Evolutionary conservation across 1,284 basidiomycete genomes (phyloP), one percentile per base, ranked within the genome.

Genomic region (Phellinidium pouzarii): DNA sequence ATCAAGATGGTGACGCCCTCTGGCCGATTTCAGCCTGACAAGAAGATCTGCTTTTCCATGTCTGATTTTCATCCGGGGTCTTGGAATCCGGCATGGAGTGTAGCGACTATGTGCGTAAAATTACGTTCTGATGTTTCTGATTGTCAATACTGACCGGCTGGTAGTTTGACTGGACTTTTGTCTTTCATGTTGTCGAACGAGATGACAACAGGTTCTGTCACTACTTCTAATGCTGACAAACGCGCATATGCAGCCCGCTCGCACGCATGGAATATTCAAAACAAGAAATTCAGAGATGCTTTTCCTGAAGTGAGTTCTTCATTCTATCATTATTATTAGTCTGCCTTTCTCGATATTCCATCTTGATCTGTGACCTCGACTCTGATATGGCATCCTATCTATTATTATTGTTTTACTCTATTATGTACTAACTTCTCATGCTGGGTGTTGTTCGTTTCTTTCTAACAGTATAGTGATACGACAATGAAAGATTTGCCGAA

Each of bases 1-100:
- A 95, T 97, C 74, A 97, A 96, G 88, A 91, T 96, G 87, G 82
- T 90, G 65, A 97, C 94, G 19, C 94, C 94, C 0, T 93, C 90
- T 12, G 94, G 94, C 9, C 82, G 94, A 48, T 97, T 97, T 68
- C 84, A 91, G 61, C 87, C 90, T 25, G 91, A 94, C 71, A 85
- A 85, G 71, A 94, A 94, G 77, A 97, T 97, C 59, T 95, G 91
- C 66, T 94, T 94, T 71, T 93, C 91, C 36, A 94, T 94, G 91
- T 94, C 91, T 2, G 91, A 93, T 65, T 97, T 91, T 66, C 91
- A 94, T 62, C 91, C 91, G 1, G 89, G 89, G 59, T 81, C 86
- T 50, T 91, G 88, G 91, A 93, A 94, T 66, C 91, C 91, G 1
- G 90, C 91, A 7, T 94, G 91, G 91, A 92, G 89, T 64, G 90